phyloP scores from a whole-genome alignment of 1,139 yeast species.

The Meyerozyma sp. region DNA sequence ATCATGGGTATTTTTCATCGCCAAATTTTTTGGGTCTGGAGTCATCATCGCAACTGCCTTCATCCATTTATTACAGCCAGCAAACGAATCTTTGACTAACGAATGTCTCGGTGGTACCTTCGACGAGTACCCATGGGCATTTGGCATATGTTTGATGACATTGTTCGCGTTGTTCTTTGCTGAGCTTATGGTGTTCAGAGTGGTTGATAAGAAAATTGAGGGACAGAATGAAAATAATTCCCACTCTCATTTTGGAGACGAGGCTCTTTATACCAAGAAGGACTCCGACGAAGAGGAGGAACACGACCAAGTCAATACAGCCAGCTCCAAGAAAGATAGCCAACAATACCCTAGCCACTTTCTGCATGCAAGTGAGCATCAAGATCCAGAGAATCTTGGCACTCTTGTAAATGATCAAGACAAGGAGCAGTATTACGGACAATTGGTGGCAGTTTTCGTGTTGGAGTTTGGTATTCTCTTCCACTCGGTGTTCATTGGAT shows the following conservation, averaged over 20 bases:
- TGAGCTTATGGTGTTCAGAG: conserved; percentile 52
- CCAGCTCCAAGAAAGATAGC: not conserved
- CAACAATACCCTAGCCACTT: conserved; percentile 39
- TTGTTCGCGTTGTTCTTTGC: conserved; percentile 47
- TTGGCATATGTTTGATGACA: conserved; percentile 55
- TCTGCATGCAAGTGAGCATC: conserved; percentile 46
- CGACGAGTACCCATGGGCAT: conserved; percentile 59
- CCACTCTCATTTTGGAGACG: conserved; percentile 51
- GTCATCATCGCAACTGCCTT: conserved; percentile 88
- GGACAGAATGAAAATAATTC: conserved; percentile 19
- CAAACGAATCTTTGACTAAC: conserved; percentile 48
- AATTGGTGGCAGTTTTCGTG: conserved; percentile 27
- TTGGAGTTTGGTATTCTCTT: conserved; percentile 37
- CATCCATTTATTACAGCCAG: conserved; percentile 79
- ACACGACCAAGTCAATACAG: conserved; percentile 5
- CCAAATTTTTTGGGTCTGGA: conserved; percentile 88
- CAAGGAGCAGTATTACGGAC: conserved; percentile 40
- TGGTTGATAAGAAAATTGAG: conserved; percentile 31
- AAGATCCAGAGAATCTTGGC: conserved; percentile 28
- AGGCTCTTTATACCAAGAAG: conserved; percentile 22
- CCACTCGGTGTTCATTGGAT: conserved; percentile 38
- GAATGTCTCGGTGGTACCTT: conserved; percentile 55
- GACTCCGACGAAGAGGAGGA: conserved; percentile 13
- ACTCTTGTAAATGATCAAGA: conserved; percentile 32
- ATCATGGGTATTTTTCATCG: conserved; percentile 58